Evolutionary conservation across 805 yeast genomes (phyloP).

Genomic region (Myxozyma nipponensis): DNA sequence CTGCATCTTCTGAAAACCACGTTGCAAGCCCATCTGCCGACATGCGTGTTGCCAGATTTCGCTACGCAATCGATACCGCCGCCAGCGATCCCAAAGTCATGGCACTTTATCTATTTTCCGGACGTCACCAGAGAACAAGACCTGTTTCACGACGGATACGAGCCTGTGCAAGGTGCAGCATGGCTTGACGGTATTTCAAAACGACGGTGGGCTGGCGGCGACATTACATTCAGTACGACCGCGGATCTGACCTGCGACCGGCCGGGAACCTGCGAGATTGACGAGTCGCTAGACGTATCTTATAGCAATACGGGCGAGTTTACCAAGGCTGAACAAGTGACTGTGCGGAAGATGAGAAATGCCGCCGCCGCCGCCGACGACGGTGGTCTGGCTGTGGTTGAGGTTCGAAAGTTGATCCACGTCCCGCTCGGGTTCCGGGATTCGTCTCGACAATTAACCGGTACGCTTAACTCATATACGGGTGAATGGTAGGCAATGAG

Average conservation of each 20-base stretch:
- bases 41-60: constrained; percentile 17
- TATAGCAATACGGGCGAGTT: background rate
- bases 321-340: background rate
- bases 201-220: constrained; percentile 25
- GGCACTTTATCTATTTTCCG: constrained; percentile 26
- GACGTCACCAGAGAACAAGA: constrained; percentile 2
- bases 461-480: too few species aligned
- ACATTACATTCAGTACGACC: constrained; percentile 5
- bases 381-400: background rate
- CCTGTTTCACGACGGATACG: constrained; percentile 22
- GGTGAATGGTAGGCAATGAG: too few species aligned
- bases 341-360: background rate
- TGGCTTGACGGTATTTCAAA: constrained; percentile 2
- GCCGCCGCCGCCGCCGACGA: background rate
- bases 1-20: constrained; percentile 15
- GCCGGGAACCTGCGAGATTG: background rate
- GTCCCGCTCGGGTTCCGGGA: background rate
- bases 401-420: background rate
- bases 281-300: background rate
- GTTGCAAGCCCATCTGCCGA: constrained; percentile 19
- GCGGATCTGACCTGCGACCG: background rate
- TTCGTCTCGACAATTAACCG: background rate
- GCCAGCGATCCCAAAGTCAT: constrained; percentile 12
- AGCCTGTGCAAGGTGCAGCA: constrained; percentile 3
- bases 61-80: background rate